Evolutionary conservation across 148 eudicot species (phyloP).

Genomic region (Rhododendron kiyosumense): DNA sequence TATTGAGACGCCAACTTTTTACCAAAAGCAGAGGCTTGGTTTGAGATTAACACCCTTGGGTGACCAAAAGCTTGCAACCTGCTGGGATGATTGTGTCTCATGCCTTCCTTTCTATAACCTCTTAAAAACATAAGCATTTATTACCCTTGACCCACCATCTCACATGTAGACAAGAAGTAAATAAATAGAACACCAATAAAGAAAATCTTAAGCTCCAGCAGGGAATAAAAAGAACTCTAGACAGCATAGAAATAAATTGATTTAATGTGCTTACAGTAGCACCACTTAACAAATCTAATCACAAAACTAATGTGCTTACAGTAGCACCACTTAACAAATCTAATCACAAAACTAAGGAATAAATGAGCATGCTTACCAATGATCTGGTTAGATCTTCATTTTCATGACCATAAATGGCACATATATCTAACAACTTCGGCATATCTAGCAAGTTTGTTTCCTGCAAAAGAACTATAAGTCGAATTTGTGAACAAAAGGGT

Average conservation of each 20-base stretch:
- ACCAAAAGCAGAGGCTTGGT: background rate
- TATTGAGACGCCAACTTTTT: background rate
- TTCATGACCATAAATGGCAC: constrained; percentile 89
- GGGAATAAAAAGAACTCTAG: background rate
- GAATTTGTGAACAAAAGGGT: constrained; percentile 36
- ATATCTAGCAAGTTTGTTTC: constrained; percentile 80
- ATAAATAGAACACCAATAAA: background rate
- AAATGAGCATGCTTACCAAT: constrained; percentile 47
- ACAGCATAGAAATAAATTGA: background rate
- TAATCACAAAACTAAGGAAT: background rate
- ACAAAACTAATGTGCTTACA: background rate
- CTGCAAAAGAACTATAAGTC: constrained; percentile 88
- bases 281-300: background rate
- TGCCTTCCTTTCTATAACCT: background rate
- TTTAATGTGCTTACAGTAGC: background rate
- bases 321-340: background rate
- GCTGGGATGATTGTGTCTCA: background rate
- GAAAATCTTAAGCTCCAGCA: background rate
- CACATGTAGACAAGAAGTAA: background rate
- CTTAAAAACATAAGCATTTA: background rate
- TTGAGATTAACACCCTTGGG: background rate
- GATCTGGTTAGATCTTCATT: constrained; percentile 68
- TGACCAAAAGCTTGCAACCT: background rate
- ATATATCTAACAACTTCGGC: constrained; percentile 84
- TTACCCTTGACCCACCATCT: background rate